phyloP scores from a whole-genome alignment of 2,329 filamentous ascomycete genomes.

The Sordariomycetes sp. region DNA sequence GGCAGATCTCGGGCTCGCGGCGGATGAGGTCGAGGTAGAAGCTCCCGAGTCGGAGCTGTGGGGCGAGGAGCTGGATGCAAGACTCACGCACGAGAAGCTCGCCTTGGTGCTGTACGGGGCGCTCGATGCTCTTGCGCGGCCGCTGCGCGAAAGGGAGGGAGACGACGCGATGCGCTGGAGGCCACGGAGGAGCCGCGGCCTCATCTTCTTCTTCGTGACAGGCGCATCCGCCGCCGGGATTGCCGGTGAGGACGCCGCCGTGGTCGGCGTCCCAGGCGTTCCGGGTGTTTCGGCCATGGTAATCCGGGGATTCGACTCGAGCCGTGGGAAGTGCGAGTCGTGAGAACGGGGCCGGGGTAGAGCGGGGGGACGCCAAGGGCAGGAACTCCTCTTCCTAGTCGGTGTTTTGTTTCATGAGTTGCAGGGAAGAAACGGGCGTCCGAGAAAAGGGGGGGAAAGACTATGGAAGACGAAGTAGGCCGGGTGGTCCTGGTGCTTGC shows the following conservation, averaged over 20 bases:
- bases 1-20: slow-evolving; percentile 11
- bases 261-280: neutral
- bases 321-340: neutral
- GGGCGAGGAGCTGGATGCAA: slow-evolving; percentile 24
- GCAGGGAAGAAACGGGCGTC: neutral
- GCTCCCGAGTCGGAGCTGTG: slow-evolving; percentile 16
- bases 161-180: slow-evolving; percentile 75
- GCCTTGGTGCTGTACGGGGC: slow-evolving; percentile 49
- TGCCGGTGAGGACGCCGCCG: neutral
- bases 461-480: neutral
- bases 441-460: neutral
- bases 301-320: neutral
- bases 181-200: slow-evolving; percentile 57
- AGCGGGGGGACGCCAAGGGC: neutral
- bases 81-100: slow-evolving; percentile 40
- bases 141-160: slow-evolving; percentile 52
- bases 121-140: slow-evolving; percentile 51
- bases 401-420: slow-evolving; percentile 1
- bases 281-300: neutral
- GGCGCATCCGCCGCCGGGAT: neutral
- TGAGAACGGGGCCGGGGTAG: neutral
- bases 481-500: neutral
- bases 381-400: neutral
- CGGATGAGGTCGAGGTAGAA: slow-evolving; percentile 23
- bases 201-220: slow-evolving; percentile 12